Evolutionary conservation across 108 stramenopile genomes (phyloP).

Genomic region (Cyclotella atomus): DNA sequence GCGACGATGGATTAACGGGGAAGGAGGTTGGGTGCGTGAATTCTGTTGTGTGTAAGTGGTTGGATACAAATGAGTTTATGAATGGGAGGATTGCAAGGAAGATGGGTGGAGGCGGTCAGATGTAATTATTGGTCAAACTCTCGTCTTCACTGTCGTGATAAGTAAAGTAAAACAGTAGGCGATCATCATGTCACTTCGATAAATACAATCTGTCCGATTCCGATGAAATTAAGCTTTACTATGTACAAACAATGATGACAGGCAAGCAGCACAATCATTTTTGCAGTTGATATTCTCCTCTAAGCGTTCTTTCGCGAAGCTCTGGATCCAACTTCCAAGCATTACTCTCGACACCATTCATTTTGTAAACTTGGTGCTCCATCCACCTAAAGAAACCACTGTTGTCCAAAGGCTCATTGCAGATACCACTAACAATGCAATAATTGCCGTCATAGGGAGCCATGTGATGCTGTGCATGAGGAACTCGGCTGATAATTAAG

Average conservation of each 20-base stretch:
- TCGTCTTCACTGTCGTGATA: too few species aligned
- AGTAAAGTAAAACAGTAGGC: too few species aligned
- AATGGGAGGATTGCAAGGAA: conserved; percentile 78
- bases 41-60: conserved; percentile 79
- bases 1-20: conserved; percentile 54
- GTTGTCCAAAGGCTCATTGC: conserved; percentile 77
- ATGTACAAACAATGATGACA: conserved; percentile 1
- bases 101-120: conserved; percentile 37
- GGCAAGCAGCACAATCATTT: not conserved
- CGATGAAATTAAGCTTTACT: too few species aligned
- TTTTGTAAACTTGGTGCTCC: conserved; percentile 79
- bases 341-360: conserved; percentile 87
- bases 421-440: conserved; percentile 87
- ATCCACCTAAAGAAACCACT: conserved; percentile 84
- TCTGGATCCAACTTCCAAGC: conserved; percentile 87
- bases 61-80: conserved; percentile 89
- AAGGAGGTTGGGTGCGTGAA: conserved; percentile 77
- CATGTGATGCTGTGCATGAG: conserved; percentile 89
- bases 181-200: too few species aligned
- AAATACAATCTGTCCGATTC: too few species aligned
- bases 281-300: conserved; percentile 61
- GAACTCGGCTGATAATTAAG: conserved; percentile 67
- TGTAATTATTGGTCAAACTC: conserved; percentile 2
- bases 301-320: conserved; percentile 65
- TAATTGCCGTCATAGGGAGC: conserved; percentile 93